Evolutionary conservation across 2,329 filamentous ascomycete genomes (phyloP).

Genomic region (Cladosporium sp.): DNA sequence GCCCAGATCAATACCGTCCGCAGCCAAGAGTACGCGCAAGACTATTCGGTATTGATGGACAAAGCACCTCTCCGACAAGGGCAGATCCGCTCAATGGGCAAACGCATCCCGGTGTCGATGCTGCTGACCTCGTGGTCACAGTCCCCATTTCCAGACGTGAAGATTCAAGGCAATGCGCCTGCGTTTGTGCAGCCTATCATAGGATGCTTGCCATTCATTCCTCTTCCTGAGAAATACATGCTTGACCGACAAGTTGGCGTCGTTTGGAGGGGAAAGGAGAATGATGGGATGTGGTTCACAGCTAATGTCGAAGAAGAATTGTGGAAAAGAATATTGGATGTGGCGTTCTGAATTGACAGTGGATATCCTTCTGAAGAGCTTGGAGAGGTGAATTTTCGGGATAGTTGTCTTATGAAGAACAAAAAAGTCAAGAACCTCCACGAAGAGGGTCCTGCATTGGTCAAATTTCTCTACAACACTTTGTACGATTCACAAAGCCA

Average conservation of each 20-base stretch:
- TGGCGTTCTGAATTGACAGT: not conserved
- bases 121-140: constrained; percentile 3
- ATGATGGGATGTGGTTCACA: not conserved
- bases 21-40: not conserved
- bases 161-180: not conserved
- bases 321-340: not conserved
- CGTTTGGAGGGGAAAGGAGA: not conserved
- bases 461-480: no score
- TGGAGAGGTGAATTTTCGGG: no score
- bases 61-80: not conserved
- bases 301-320: not conserved
- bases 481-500: no score
- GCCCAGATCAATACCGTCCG: not conserved
- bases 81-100: not conserved
- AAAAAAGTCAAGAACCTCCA: no score
- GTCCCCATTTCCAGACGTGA: not conserved
- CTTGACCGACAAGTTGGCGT: not conserved
- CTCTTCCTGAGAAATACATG: not conserved
- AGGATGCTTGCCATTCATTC: not conserved
- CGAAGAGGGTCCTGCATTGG: no score
- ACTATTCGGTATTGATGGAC: not conserved
- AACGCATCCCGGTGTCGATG: not conserved
- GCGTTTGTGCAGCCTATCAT: not conserved
- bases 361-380: not conserved
- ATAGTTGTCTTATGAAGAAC: no score